Percentiles rank a stretch among this genome's conserved stretches.
Conservation (phyloP, 805 yeast genomes). For the Candida arabinofermentans region DNA sequence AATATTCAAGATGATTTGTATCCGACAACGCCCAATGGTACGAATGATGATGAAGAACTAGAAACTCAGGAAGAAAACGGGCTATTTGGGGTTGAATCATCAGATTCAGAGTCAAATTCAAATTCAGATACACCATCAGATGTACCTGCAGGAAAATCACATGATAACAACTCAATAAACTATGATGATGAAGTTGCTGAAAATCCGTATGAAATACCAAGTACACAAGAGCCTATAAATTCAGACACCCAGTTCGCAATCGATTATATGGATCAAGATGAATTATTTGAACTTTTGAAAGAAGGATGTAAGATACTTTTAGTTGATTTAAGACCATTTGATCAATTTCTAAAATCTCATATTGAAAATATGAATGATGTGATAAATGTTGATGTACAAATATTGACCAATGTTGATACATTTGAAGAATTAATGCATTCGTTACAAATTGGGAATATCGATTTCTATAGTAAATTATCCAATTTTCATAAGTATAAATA, state of each 20-base stretch:
- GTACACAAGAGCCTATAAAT: too few relatives aligned
- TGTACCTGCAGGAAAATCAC: background rate
- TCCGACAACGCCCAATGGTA: constrained; percentile 6
- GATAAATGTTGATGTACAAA: constrained; percentile 38
- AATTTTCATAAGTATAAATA: constrained; percentile 31
- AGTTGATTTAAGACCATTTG: constrained; percentile 37
- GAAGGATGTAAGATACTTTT: constrained; percentile 24
- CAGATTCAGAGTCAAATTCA: background rate
- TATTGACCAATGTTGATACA: constrained; percentile 10
- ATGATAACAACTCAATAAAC: background rate
- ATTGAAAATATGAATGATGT: constrained; percentile 34
- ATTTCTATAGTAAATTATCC: constrained; percentile 29
- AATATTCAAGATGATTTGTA: constrained; percentile 9
- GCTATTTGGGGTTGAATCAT: background rate
- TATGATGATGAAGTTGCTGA: background rate
- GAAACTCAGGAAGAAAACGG: background rate
- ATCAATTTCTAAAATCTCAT: constrained; percentile 30
- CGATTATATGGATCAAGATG: constrained; percentile 10
- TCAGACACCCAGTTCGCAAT: background rate
- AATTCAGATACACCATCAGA: background rate
- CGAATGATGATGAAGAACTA: too few relatives aligned
- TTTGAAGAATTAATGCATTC: constrained; percentile 19
- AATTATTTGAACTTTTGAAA: constrained; percentile 9
- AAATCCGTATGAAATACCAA: background rate
- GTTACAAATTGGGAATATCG: constrained; percentile 30